Conservation (phyloP, 176 grass and related monocot genomes). For the Hyparrhenia diplandra region DNA sequence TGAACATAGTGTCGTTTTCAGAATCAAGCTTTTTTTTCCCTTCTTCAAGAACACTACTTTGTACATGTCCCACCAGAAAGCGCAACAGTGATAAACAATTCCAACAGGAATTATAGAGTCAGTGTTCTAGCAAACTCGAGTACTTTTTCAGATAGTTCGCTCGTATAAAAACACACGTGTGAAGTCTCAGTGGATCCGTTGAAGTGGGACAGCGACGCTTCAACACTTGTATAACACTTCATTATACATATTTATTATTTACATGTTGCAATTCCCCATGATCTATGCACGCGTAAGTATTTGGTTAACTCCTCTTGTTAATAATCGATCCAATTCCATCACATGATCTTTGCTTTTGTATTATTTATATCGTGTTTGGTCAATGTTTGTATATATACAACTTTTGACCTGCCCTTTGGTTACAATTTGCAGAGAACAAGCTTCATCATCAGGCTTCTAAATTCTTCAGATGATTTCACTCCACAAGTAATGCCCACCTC, state of each 20-base stretch:
- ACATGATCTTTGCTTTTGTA: background rate
- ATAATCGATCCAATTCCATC: background rate
- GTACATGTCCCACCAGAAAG: background rate
- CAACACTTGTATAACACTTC: background rate
- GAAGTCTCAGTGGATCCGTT: conserved; percentile 20
- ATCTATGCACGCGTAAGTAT: background rate
- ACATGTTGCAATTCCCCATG: conserved; percentile 27
- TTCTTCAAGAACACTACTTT: background rate
- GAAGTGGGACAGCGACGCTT: conserved; percentile 10
- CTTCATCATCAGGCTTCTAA: background rate
- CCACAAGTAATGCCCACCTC: background rate
- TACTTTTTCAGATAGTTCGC: background rate
- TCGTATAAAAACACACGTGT: conserved; percentile 18
- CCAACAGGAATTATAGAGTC: background rate
- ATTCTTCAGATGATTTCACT: conserved; percentile 1
- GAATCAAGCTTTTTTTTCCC: background rate
- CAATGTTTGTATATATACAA: background rate
- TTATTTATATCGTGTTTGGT: background rate
- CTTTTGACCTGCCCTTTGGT: background rate
- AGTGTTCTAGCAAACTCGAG: background rate
- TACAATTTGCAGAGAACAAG: background rate
- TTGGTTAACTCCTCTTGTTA: background rate
- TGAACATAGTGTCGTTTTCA: background rate
- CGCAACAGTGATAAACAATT: background rate
- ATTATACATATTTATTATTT: background rate